phyloP scores from a whole-genome alignment of 257 asterid genomes.

The Coffea canephora region DNA sequence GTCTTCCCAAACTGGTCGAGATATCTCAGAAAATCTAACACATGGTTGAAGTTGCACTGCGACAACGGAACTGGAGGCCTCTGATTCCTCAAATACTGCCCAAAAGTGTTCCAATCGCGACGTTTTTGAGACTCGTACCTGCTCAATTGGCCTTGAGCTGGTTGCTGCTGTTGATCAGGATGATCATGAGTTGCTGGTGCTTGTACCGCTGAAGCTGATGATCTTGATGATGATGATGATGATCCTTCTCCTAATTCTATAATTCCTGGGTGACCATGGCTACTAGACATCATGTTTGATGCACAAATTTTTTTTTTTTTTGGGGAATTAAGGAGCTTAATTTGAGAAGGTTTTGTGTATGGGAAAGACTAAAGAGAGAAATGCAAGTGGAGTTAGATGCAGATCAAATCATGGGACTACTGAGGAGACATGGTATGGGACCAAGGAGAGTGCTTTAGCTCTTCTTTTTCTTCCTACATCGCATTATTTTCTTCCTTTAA shows the following conservation, averaged over 20 bases:
- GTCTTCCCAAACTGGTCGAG: conserved; percentile 92
- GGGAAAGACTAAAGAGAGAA: conserved; percentile 8
- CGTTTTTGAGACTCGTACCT: conserved; percentile 86
- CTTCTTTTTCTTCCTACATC: conserved; percentile 54
- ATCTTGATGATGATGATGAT: conserved; percentile 38
- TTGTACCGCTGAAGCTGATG: conserved; percentile 5
- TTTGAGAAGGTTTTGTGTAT: not conserved
- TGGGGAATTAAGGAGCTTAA: not conserved
- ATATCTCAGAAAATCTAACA: conserved; percentile 64
- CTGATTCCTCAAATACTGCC: conserved; percentile 75
- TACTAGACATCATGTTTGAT: conserved; percentile 42
- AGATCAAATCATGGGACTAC: conserved; percentile 46
- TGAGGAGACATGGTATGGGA: conserved; percentile 66
- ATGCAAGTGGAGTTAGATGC: conserved; percentile 23
- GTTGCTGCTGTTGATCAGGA: conserved; percentile 23
- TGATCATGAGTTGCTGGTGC: not conserved
- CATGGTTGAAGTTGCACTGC: conserved; percentile 72
- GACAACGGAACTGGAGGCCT: conserved; percentile 68
- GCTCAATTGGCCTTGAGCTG: conserved; percentile 49
- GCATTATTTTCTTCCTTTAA: conserved; percentile 55
- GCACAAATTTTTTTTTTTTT: not conserved
- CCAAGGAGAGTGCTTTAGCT: conserved; percentile 65
- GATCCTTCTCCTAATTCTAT: conserved; percentile 44
- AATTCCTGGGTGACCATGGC: conserved; percentile 25
- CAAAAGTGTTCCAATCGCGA: conserved; percentile 93